A percentile compares a stretch with the other conserved stretches of the same genome.
Conservation (phyloP, 345 rosid genomes). For the Pugionium dolabratum region DNA sequence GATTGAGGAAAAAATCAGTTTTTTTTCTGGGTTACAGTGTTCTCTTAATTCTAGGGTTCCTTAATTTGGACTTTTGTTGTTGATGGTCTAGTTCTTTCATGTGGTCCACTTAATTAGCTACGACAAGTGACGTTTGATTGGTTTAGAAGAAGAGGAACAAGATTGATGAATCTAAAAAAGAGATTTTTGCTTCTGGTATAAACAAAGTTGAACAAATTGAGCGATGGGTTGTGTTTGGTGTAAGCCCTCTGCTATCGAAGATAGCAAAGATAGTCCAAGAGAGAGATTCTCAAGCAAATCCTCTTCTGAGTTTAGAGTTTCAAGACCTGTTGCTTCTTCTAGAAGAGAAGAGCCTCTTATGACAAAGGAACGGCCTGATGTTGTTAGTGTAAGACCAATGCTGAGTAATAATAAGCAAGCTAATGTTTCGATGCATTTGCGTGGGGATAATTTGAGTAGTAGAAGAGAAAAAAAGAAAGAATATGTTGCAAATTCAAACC, state of each 20-base stretch:
- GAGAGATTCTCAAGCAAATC: conserved; percentile 64
- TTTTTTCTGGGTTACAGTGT: conserved; percentile 25
- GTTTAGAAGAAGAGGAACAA: conserved; percentile 10
- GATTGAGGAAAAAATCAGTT: conserved; percentile 7
- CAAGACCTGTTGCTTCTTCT: conserved; percentile 59
- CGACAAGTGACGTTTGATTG: conserved; percentile 11
- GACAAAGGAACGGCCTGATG: conserved; percentile 54
- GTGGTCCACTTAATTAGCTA: conserved; percentile 22
- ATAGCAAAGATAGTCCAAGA: conserved; percentile 79
- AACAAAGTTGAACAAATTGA: conserved; percentile 39
- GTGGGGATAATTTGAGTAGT: conserved; percentile 62
- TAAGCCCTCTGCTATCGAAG: conserved; percentile 87
- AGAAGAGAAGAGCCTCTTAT: conserved; percentile 72
- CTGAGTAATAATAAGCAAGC: conserved; percentile 59
- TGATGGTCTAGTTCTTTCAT: conserved; percentile 1
- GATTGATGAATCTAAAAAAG: conserved; percentile 29
- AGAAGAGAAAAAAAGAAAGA: conserved; percentile 66
- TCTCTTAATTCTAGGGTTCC: conserved; percentile 37
- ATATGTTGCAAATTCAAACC: conserved; percentile 52
- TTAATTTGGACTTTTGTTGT: conserved; percentile 20
- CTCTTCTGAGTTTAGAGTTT: conserved; percentile 56
- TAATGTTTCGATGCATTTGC: conserved; percentile 61
- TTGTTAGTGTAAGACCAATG: conserved; percentile 59
- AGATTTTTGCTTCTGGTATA: conserved; percentile 43
- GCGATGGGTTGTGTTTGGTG: conserved; percentile 84